A percentile compares a stretch with the other conserved stretches of the same genome.
Evolutionary conservation across 495 filamentous ascomycete species (phyloP).

Genomic region (Talaromyces ruber): DNA sequence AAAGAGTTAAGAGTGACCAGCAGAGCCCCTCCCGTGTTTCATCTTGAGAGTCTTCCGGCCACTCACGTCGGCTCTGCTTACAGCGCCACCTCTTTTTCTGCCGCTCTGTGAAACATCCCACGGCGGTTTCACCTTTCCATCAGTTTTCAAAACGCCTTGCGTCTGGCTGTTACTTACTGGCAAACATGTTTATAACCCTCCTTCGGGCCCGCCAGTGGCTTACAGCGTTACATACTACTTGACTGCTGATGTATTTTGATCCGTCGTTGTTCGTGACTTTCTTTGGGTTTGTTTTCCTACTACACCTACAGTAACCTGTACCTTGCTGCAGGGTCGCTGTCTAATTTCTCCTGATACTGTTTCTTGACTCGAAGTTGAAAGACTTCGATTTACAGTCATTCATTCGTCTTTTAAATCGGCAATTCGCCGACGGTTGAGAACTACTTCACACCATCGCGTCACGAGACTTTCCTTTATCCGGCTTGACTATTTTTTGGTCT

Average conservation of each 20-base stretch:
- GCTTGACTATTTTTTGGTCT: neutral
- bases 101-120: neutral
- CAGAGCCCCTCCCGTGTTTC: neutral
- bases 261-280: neutral
- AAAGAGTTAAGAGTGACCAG: too few relatives aligned
- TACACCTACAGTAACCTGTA: neutral
- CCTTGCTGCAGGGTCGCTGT: neutral
- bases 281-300: neutral
- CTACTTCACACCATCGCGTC: neutral
- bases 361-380: neutral
- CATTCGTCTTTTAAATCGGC: neutral
- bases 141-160: neutral
- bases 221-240: neutral
- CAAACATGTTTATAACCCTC: neutral
- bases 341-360: neutral
- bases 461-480: neutral
- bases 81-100: neutral
- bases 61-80: neutral
- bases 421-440: neutral
- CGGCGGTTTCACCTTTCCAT: neutral
- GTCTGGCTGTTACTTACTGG: neutral
- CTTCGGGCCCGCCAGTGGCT: neutral
- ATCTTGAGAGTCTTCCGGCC: neutral
- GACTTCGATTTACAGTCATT: neutral
- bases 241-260: neutral